These are phyloP conservation scores for Boeremia lycopersici DNA, from an alignment of 2,329 filamentous ascomycete species.

Conservation along the genomic window DNA sequence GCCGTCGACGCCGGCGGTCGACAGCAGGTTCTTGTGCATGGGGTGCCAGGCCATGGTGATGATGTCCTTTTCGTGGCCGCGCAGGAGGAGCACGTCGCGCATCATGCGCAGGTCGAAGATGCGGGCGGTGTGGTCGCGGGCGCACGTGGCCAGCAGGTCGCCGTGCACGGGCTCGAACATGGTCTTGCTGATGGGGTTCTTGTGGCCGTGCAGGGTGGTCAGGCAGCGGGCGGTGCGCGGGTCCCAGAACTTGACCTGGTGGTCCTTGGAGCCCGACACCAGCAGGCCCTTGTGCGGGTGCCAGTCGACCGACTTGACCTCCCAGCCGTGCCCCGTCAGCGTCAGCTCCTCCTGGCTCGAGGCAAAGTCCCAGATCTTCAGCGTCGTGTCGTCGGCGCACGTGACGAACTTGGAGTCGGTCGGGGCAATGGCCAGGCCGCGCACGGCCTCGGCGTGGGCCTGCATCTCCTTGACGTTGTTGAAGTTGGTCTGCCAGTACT, in stretches of 20 bases:
- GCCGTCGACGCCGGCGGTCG: slow-evolving; percentile 88
- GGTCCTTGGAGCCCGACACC: slow-evolving; percentile 96
- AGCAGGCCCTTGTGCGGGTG: slow-evolving; percentile 93
- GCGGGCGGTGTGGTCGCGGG: slow-evolving; percentile 88
- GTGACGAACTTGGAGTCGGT: slow-evolving; percentile 97
- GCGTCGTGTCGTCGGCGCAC: slow-evolving; percentile 87
- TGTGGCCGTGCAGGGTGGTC: slow-evolving; percentile 93
- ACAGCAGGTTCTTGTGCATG: slow-evolving; percentile 84
- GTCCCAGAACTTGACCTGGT: slow-evolving; percentile 97
- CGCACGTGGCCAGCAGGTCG: slow-evolving; percentile 86
- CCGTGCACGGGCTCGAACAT: slow-evolving; percentile 86
- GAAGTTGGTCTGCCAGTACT: slow-evolving; percentile 99
- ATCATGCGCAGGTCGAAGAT: slow-evolving; percentile 98
- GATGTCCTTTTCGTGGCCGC: slow-evolving; percentile 95
- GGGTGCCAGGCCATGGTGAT: slow-evolving; percentile 94
- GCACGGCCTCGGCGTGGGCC: slow-evolving; percentile 86
- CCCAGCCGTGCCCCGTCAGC: slow-evolving; percentile 94
- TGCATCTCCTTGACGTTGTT: slow-evolving; percentile 97
- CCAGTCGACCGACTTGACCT: slow-evolving; percentile 97
- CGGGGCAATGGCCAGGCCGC: slow-evolving; percentile 90
- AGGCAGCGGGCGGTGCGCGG: slow-evolving; percentile 88
- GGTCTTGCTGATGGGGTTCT: slow-evolving; percentile 94
- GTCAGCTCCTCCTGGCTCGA: slow-evolving; percentile 81
- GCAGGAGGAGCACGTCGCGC: slow-evolving; percentile 92
- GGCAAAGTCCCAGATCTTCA: slow-evolving; percentile 97